Evolutionary conservation across 169 alveolate genomes (phyloP).

Genomic region (Babesia ovis): DNA sequence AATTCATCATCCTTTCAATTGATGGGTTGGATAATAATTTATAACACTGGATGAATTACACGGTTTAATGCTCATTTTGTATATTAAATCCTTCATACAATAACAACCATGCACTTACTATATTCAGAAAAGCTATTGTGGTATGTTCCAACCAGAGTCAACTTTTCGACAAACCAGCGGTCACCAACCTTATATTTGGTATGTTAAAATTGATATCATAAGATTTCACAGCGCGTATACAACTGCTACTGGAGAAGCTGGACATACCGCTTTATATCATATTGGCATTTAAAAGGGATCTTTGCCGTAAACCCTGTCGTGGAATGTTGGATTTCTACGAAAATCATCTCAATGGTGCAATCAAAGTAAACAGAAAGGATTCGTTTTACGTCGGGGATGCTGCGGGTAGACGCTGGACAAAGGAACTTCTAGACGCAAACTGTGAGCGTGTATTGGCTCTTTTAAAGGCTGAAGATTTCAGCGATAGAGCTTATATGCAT

Average conservation of each 20-base stretch:
- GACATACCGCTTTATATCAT: slow-evolving; percentile 55
- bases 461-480: slow-evolving; percentile 58
- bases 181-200: slow-evolving; percentile 48
- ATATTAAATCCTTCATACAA: neutral
- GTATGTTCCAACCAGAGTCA: slow-evolving; percentile 62
- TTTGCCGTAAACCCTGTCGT: slow-evolving; percentile 27
- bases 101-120: too few relatives aligned
- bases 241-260: slow-evolving; percentile 54
- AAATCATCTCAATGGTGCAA: slow-evolving; percentile 49
- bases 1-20: too few relatives aligned
- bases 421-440: slow-evolving; percentile 42
- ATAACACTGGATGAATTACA: neutral
- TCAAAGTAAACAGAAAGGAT: slow-evolving; percentile 43
- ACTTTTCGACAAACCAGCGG: slow-evolving; percentile 18
- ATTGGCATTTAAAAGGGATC: slow-evolving; percentile 25
- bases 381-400: slow-evolving; percentile 79
- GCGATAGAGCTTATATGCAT: slow-evolving; percentile 3
- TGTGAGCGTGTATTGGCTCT: slow-evolving; percentile 52
- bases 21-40: too few relatives aligned
- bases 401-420: slow-evolving; percentile 69
- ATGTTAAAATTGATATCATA: neutral
- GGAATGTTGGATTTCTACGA: slow-evolving; percentile 76
- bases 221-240: slow-evolving; percentile 21
- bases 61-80: too few relatives aligned
- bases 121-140: slow-evolving; percentile 41